Evolutionary conservation across 1,284 basidiomycete species (phyloP).

Genomic region (Ustilago bromivora): DNA sequence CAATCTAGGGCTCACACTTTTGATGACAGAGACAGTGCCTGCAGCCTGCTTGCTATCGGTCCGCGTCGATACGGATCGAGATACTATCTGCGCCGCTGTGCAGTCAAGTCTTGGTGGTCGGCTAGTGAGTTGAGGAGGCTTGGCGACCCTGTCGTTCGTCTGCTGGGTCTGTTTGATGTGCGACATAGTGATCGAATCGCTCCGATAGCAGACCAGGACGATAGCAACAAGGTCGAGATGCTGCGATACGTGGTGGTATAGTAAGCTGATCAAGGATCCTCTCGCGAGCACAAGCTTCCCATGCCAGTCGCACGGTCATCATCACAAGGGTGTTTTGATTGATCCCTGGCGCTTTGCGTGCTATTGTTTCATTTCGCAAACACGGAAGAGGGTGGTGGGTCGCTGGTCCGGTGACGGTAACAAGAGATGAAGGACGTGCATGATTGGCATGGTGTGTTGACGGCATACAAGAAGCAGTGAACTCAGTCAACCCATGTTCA

Average conservation of each 20-base stretch:
- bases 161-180: conserved; percentile 40
- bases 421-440: neutral
- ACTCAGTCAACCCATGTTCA: neutral
- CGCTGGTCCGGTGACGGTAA: neutral
- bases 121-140: conserved; percentile 13
- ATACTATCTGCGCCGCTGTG: neutral
- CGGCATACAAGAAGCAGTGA: neutral
- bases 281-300: neutral
- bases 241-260: neutral
- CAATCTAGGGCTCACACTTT: conserved; percentile 3
- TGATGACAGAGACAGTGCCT: conserved; percentile 1
- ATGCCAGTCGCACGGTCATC: neutral
- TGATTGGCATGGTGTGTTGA: neutral
- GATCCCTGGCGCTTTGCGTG: neutral
- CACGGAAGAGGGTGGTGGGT: conserved; percentile 6
- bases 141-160: conserved; percentile 9
- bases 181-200: conserved; percentile 22
- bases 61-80: conserved; percentile 24
- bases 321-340: conserved; percentile 6
- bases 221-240: neutral
- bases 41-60: conserved; percentile 16
- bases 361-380: conserved; percentile 4
- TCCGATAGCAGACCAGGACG: neutral
- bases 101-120: conserved; percentile 1
- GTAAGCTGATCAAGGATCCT: neutral